Conservation (phyloP, 768 basidiomycete genomes). For the Floccularia luteovirens region DNA sequence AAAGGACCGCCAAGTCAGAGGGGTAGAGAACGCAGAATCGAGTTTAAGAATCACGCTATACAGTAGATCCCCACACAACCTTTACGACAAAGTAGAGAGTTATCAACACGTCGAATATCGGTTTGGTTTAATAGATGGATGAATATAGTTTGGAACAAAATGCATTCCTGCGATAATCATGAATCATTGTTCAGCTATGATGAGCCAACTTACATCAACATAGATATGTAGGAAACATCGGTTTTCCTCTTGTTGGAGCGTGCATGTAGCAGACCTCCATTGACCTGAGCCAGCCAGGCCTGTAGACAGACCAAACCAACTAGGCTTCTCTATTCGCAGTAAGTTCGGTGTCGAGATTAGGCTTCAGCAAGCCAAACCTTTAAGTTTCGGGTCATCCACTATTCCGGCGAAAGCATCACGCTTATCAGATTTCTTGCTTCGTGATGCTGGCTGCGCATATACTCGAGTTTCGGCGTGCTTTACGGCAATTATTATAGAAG, state of each 20-base stretch:
- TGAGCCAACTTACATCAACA: constrained; percentile 48
- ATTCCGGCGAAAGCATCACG: constrained; percentile 29
- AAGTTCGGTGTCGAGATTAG: constrained; percentile 2
- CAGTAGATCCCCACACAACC: constrained; percentile 70
- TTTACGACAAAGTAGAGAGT: constrained; percentile 69
- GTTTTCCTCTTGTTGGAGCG: constrained; percentile 58
- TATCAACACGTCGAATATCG: constrained; percentile 72
- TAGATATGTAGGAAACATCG: constrained; percentile 67
- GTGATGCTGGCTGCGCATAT: constrained; percentile 16
- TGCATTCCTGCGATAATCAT: constrained; percentile 44
- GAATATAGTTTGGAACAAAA: constrained; percentile 66
- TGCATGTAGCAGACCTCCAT: constrained; percentile 72
- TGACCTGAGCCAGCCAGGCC: constrained; percentile 44
- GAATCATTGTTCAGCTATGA: background rate
- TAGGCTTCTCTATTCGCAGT: constrained; percentile 61
- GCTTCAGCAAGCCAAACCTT: constrained; percentile 32
- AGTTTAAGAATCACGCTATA: constrained; percentile 34
- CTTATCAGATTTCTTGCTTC: constrained; percentile 51
- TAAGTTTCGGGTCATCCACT: constrained; percentile 48
- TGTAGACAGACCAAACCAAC: constrained; percentile 58
- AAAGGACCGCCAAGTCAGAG: background rate
- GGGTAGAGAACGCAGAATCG: background rate
- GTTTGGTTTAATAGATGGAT: constrained; percentile 70
- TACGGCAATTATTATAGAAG: background rate
- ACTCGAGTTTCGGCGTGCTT: background rate